phyloP scores from a whole-genome alignment of 345 rosid genomes.

The Boechera stricta region DNA sequence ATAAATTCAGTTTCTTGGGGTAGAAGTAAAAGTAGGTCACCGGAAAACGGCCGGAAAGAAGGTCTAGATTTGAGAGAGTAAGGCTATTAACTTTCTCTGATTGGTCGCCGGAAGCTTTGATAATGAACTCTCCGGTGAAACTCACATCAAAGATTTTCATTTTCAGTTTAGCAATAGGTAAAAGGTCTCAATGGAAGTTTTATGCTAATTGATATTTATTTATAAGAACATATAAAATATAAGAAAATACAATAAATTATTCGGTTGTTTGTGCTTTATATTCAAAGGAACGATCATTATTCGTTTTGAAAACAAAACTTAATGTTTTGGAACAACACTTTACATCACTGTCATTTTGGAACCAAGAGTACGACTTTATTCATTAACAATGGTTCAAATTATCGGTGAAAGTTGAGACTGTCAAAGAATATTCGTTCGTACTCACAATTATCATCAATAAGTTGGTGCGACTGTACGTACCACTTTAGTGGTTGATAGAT shows the following conservation, averaged over 20 bases:
- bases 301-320: slow-evolving; percentile 14
- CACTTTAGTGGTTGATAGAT: slow-evolving; percentile 41
- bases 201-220: slow-evolving; percentile 1
- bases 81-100: slow-evolving; percentile 44
- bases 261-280: slow-evolving; percentile 28
- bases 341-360: slow-evolving; percentile 38
- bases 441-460: slow-evolving; percentile 26
- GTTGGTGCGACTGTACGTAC: slow-evolving; percentile 22
- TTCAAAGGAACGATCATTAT: slow-evolving; percentile 40
- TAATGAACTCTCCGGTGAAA: slow-evolving; percentile 48
- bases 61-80: slow-evolving; percentile 80
- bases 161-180: slow-evolving; percentile 10
- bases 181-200: slow-evolving; percentile 1
- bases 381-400: slow-evolving; percentile 33
- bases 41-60: slow-evolving; percentile 86
- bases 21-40: slow-evolving; percentile 83
- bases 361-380: slow-evolving; percentile 41
- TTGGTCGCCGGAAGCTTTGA: slow-evolving; percentile 54
- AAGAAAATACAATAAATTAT: neutral
- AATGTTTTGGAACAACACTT: slow-evolving; percentile 36
- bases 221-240: slow-evolving; percentile 10
- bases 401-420: slow-evolving; percentile 16
- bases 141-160: slow-evolving; percentile 50
- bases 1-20: slow-evolving; percentile 36
- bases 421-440: slow-evolving; percentile 44